Evolutionary conservation across 345 rosid genomes (phyloP).

Genomic region (Eutrema heterophyllum): DNA sequence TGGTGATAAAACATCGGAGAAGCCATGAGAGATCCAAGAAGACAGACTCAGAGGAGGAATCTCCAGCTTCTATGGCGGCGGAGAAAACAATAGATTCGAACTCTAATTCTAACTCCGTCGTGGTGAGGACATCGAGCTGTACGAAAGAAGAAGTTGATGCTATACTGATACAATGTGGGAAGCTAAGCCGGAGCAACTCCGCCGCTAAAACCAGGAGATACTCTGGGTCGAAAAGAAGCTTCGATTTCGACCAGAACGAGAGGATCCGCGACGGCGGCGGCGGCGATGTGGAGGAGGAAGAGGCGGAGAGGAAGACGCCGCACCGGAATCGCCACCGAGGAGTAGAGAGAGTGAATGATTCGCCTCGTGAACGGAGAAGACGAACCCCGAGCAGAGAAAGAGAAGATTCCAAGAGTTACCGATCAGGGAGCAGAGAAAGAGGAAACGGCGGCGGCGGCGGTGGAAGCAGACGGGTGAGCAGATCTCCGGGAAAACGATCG

Average conservation of each 20-base stretch:
- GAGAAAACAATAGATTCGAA: background rate
- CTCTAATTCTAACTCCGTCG: no score
- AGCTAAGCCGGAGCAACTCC: conserved; percentile 76
- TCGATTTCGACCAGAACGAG: conserved; percentile 58
- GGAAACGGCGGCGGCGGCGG: conserved; percentile 17
- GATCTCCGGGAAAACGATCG: conserved; percentile 72
- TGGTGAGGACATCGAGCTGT: conserved; percentile 15
- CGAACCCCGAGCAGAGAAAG: conserved; percentile 93
- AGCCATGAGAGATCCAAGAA: conserved; percentile 57
- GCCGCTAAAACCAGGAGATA: conserved; percentile 47
- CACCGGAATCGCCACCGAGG: conserved; percentile 48
- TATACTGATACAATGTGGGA: conserved; percentile 85
- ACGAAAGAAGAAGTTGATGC: conserved; percentile 74
- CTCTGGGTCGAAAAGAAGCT: conserved; percentile 84
- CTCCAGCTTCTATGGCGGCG: conserved; percentile 3
- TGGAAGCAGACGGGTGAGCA: conserved; percentile 58
- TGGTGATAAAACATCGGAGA: conserved; percentile 62
- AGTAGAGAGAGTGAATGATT: conserved; percentile 21
- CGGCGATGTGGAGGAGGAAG: background rate
- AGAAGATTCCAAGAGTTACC: conserved; percentile 37
- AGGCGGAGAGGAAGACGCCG: conserved; percentile 31
- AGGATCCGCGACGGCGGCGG: background rate
- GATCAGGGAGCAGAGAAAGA: conserved; percentile 61
- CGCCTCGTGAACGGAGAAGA: conserved; percentile 59
- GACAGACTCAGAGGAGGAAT: conserved; percentile 20